Conservation (phyloP, 2,329 filamentous ascomycete genomes). For the Colletotrichum sp. region DNA sequence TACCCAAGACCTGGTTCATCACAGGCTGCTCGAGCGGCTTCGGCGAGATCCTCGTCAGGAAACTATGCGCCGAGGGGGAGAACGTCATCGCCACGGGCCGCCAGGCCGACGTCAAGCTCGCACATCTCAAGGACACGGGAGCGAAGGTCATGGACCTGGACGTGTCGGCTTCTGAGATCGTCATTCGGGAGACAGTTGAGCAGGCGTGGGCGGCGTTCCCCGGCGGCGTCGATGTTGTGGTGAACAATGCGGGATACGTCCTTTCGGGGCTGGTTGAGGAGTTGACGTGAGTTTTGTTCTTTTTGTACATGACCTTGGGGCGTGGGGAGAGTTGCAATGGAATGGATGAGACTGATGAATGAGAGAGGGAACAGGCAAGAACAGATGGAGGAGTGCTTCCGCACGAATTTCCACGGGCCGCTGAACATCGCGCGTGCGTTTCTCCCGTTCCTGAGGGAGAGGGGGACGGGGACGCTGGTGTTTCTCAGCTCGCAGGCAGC, state of each 20-base stretch:
- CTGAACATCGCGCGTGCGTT: slow-evolving; percentile 39
- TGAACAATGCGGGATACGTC: slow-evolving; percentile 43
- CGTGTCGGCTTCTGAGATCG: not conserved
- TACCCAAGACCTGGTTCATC: slow-evolving; percentile 36
- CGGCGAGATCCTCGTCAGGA: slow-evolving; percentile 39
- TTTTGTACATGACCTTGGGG: not conserved
- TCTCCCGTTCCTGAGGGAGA: slow-evolving; percentile 34
- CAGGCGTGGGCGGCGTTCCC: not conserved
- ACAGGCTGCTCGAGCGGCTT: slow-evolving; percentile 51
- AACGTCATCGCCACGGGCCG: slow-evolving; percentile 47
- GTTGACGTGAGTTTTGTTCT: not conserved
- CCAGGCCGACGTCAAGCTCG: slow-evolving; percentile 34
- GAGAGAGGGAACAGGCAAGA: not conserved
- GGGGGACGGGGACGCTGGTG: slow-evolving; percentile 33
- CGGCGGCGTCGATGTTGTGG: slow-evolving; percentile 39
- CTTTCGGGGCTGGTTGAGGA: not conserved
- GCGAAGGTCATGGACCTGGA: slow-evolving; percentile 1
- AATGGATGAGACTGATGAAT: not conserved
- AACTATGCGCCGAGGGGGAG: slow-evolving; percentile 41
- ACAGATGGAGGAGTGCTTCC: slow-evolving; percentile 21
- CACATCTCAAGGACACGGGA: slow-evolving; percentile 30
- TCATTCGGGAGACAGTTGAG: not conserved
- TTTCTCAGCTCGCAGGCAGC: slow-evolving; percentile 40
- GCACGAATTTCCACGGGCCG: slow-evolving; percentile 43
- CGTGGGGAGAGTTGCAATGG: not conserved